Percentiles rank a stretch among this genome's conserved stretches.
These are phyloP conservation scores for Fusarium coffeatum DNA, from an alignment of 2,329 filamentous ascomycete genomes.

Conservation along the genomic window DNA sequence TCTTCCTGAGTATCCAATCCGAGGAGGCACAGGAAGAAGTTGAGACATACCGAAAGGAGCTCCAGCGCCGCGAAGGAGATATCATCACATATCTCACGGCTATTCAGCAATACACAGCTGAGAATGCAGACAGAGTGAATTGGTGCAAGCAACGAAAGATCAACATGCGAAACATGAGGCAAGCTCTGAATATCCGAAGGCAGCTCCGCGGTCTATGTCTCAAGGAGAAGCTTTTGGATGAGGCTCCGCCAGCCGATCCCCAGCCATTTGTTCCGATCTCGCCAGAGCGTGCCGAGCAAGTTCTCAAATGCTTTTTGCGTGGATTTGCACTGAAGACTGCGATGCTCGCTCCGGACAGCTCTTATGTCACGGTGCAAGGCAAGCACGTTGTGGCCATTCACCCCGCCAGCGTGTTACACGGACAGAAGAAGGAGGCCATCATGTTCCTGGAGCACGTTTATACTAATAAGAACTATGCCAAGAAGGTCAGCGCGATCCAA, in stretches of 20 bases:
- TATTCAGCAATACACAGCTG: constrained; percentile 70
- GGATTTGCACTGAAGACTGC: constrained; percentile 73
- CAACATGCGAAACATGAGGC: constrained; percentile 70
- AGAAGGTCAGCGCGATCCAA: constrained; percentile 72
- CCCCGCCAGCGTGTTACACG: constrained; percentile 71
- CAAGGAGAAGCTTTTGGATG: constrained; percentile 62
- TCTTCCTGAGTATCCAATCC: constrained; percentile 69
- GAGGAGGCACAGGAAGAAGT: constrained; percentile 67
- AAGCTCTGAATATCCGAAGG: constrained; percentile 70
- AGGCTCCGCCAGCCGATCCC: constrained; percentile 62
- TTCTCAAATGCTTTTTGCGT: constrained; percentile 71
- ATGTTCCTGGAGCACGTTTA: constrained; percentile 77
- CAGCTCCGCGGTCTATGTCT: constrained; percentile 69
- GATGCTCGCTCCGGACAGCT: constrained; percentile 68
- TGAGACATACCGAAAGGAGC: constrained; percentile 65
- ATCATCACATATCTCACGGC: constrained; percentile 73
- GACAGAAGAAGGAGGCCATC: constrained; percentile 72
- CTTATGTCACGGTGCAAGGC: constrained; percentile 69
- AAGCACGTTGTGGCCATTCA: constrained; percentile 72
- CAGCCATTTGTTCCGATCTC: constrained; percentile 66
- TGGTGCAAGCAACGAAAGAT: constrained; percentile 71
- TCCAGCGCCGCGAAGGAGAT: constrained; percentile 72
- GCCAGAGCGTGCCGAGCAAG: constrained; percentile 63
- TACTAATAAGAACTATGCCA: constrained; percentile 74
- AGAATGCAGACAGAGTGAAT: constrained; percentile 64